Conservation (phyloP, 306 rosid species). For the Aeschynomene evenia region DNA sequence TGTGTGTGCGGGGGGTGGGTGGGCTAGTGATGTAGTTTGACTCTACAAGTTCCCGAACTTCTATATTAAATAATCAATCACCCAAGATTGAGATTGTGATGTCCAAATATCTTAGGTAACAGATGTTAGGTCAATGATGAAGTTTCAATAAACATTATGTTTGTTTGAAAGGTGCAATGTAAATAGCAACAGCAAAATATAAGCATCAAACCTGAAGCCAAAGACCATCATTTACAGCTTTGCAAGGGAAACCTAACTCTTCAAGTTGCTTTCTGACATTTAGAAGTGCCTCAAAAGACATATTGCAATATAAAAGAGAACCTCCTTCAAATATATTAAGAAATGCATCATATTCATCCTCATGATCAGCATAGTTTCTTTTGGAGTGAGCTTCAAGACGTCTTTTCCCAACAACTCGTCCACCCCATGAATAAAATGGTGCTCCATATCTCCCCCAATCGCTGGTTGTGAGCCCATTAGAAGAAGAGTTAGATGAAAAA, state of each 20-base stretch:
- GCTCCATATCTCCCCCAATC: constrained; percentile 86
- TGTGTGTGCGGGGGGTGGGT: too few species aligned
- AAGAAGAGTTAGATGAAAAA: constrained; percentile 62
- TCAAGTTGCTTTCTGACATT: constrained; percentile 92
- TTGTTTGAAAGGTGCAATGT: constrained; percentile 1
- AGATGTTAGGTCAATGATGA: constrained; percentile 3
- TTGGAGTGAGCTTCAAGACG: constrained; percentile 66
- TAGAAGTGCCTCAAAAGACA: constrained; percentile 94
- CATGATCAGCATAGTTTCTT: constrained; percentile 54
- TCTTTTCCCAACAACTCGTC: constrained; percentile 77
- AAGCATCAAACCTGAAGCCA: constrained; percentile 86
- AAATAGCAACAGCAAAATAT: constrained; percentile 15
- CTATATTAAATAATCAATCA: constrained; percentile 6
- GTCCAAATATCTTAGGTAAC: constrained; percentile 8
- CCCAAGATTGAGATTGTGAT: constrained; percentile 4
- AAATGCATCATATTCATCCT: constrained; percentile 82
- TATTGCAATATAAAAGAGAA: constrained; percentile 83
- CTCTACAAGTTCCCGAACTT: neutral
- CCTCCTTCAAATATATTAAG: constrained; percentile 93
- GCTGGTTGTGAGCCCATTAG: constrained; percentile 57
- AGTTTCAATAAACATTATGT: constrained; percentile 14
- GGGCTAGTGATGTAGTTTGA: too few species aligned
- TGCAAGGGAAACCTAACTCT: constrained; percentile 92
- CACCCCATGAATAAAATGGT: constrained; percentile 83
- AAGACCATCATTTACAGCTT: constrained; percentile 94